Conservation (phyloP, 768 basidiomycete genomes). For the Hypholoma sublateritium region DNA sequence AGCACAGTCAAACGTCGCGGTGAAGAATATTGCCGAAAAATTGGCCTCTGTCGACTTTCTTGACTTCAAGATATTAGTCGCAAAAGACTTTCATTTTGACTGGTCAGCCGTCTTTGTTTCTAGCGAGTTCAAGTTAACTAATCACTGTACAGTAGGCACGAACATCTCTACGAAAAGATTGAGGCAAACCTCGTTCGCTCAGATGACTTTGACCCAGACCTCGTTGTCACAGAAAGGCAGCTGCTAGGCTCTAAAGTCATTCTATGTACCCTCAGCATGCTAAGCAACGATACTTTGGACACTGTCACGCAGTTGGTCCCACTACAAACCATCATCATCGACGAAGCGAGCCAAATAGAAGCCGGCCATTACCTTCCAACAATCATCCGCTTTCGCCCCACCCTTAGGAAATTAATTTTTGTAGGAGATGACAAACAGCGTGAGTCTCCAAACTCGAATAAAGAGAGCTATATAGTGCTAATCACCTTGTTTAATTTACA, state of each 20-base stretch:
- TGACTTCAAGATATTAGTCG: constrained; percentile 62
- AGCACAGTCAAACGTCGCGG: constrained; percentile 77
- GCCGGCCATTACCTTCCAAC: constrained; percentile 44
- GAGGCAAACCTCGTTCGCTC: constrained; percentile 49
- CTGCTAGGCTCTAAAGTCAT: constrained; percentile 48
- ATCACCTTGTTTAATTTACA: constrained; percentile 27
- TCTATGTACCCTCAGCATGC: constrained; percentile 68
- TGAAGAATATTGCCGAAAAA: constrained; percentile 77
- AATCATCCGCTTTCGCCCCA: constrained; percentile 30
- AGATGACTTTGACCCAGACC: constrained; percentile 24
- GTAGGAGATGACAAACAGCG: constrained; percentile 57
- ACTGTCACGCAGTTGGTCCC: constrained; percentile 31
- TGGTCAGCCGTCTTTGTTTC: constrained; percentile 46
- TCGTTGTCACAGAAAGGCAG: constrained; percentile 21
- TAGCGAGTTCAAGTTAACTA: not conserved
- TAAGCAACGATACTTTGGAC: constrained; percentile 36
- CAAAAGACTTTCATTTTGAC: constrained; percentile 58
- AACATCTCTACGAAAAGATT: constrained; percentile 62
- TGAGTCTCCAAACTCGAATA: constrained; percentile 26
- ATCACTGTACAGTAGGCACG: constrained; percentile 54
- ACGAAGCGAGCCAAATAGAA: constrained; percentile 51
- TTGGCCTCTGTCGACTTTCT: constrained; percentile 44
- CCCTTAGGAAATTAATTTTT: constrained; percentile 44
- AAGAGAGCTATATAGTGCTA: not conserved
- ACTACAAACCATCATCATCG: constrained; percentile 41